Conservation (phyloP, 768 basidiomycete species). For the Tricholoma hemisulphureum region DNA sequence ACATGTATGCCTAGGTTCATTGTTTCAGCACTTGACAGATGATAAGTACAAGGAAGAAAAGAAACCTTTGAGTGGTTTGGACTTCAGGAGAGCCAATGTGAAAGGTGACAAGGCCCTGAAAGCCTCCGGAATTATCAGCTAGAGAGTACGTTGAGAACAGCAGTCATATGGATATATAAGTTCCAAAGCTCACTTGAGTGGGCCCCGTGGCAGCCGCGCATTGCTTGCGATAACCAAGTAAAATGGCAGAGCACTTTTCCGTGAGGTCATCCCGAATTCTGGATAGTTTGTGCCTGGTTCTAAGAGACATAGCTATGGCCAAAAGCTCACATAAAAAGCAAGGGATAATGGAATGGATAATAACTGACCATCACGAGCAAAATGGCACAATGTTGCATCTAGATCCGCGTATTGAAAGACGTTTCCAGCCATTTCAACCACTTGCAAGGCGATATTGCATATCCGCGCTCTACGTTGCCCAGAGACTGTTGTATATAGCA, state of each 20-base stretch:
- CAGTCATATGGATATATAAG: background rate
- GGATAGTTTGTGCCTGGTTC: constrained; percentile 58
- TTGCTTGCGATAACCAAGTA: constrained; percentile 84
- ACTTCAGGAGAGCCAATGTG: constrained; percentile 78
- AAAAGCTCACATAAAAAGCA: background rate
- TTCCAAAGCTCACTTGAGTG: constrained; percentile 64
- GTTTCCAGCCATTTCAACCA: constrained; percentile 82
- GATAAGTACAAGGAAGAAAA: constrained; percentile 3
- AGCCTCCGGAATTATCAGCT: constrained; percentile 95
- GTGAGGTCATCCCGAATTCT: constrained; percentile 84
- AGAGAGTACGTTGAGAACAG: constrained; percentile 9
- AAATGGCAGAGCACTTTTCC: constrained; percentile 75
- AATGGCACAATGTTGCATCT: constrained; percentile 73
- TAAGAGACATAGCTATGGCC: constrained; percentile 63
- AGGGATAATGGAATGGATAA: background rate
- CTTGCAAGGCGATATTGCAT: constrained; percentile 81
- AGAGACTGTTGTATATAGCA: constrained; percentile 75
- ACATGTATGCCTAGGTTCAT: constrained; percentile 68
- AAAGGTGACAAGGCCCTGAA: constrained; percentile 85
- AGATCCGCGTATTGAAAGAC: constrained; percentile 91
- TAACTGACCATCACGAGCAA: constrained; percentile 73
- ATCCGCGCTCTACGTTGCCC: constrained; percentile 85
- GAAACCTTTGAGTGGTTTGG: constrained; percentile 89
- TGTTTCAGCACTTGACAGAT: background rate
- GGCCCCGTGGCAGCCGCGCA: constrained; percentile 78